Base-by-base conservation (phyloP, 2,329 filamentous ascomycete species). In the Whalleya microplaca region DNA sequence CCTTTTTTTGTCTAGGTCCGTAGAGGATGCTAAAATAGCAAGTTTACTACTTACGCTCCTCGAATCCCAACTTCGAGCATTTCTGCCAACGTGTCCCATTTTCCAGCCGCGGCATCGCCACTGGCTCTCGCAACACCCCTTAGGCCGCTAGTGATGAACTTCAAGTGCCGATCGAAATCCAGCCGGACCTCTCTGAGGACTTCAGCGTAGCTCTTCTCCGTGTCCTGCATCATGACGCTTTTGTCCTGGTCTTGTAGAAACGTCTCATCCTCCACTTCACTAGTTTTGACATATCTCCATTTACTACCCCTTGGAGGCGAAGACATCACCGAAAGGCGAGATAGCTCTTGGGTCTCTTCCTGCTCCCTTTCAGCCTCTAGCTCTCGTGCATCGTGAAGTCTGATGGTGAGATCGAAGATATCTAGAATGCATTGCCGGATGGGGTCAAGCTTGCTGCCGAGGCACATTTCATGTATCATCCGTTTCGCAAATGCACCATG, bases 31-130 rank as follows among this genome's bases (percentile, higher is more conserved):
- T 12, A 40, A 12, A 51, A 18, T 42, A 27, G 19, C 32, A 19
- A 21, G 47, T n/a, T 23, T 44, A 45, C 46, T 56, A 62, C 56
- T 53, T 52, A 48, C 53, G 56, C 19, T 62, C 59, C 32, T 48
- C 58, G 55, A 55, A 69, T 59, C 12, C 68, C 69, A 67, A 79
- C 80, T 65, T 93, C 89, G 44, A 96, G 73, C 77, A 89, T 90
- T 72, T 96, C 91, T 0, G 90, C 91, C 58, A 96, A 71, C 57
- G 89, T 85, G 72, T 95, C 91, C 89, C 92, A 94, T 69, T 87
- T 84, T 29, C 83, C 68, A 67, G 80, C 74, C 41, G 78, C 76
- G 14, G 73, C 69, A 52, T 91, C 86, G 23, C 85, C 85, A 46
- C 89, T 88, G 32, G 88, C 89, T 64, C 92, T 83, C 48, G 91